Evolutionary conservation across 1,284 basidiomycete species (phyloP).

Genomic region (Papiliotrema laurentii): DNA sequence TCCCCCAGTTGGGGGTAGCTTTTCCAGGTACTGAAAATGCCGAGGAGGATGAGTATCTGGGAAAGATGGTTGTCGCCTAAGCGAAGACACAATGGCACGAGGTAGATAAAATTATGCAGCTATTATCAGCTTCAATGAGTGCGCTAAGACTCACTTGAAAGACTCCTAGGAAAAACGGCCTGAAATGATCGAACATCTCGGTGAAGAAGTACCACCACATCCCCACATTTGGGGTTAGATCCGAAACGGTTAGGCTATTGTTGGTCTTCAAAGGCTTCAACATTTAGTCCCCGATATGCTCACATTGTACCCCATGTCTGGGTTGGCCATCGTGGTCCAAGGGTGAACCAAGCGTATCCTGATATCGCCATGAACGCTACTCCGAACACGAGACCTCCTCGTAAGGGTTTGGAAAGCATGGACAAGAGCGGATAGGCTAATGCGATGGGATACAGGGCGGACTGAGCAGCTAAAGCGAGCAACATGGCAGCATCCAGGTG

Average conservation of each 20-base stretch:
- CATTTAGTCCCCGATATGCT: constrained; percentile 31
- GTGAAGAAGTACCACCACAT: constrained; percentile 99
- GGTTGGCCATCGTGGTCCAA: constrained; percentile 57
- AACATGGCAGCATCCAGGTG: constrained; percentile 19
- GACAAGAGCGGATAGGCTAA: constrained; percentile 63
- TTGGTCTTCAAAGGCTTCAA: background rate
- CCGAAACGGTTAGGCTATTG: constrained; percentile 67
- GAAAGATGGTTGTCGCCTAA: constrained; percentile 86
- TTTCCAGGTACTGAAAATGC: constrained; percentile 80
- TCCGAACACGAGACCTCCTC: background rate
- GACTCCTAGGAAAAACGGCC: constrained; percentile 91
- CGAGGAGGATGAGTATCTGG: constrained; percentile 69
- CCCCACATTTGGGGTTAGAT: constrained; percentile 88
- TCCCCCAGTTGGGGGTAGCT: constrained; percentile 88
- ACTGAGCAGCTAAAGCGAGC: constrained; percentile 64
- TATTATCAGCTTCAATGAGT: constrained; percentile 40
- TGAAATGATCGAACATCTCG: constrained; percentile 98
- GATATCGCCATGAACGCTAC: constrained; percentile 4
- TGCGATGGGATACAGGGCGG: constrained; percentile 62
- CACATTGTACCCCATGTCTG: constrained; percentile 82
- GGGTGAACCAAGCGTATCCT: too few relatives aligned
- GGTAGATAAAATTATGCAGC: constrained; percentile 81
- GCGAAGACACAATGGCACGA: constrained; percentile 78
- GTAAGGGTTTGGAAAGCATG: background rate
- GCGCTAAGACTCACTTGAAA: constrained; percentile 66